These are phyloP conservation scores for Colletotrichum phormii DNA, from an alignment of 2,329 filamentous ascomycete genomes.

Conservation along the genomic window DNA sequence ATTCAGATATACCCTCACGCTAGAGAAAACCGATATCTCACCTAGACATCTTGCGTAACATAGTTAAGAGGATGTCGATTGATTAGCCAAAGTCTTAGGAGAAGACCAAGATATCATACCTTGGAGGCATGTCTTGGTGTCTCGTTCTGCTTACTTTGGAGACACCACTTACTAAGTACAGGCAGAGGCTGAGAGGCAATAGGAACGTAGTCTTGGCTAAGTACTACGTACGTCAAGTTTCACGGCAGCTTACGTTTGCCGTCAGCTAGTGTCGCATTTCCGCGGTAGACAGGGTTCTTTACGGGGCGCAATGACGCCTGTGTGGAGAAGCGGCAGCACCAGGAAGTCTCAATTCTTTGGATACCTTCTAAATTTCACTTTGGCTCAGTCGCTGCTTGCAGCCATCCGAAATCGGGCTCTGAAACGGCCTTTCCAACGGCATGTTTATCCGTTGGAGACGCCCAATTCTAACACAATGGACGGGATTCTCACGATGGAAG, in stretches of 20 bases:
- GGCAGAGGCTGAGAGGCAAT: not conserved
- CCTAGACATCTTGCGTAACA: not conserved
- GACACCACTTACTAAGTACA: no score
- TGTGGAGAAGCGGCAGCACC: conserved; percentile 15
- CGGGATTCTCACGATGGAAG: not conserved
- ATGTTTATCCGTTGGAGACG: not conserved
- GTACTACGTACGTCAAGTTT: not conserved
- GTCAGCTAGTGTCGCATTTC: conserved; percentile 14
- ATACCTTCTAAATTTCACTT: not conserved
- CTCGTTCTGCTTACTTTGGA: not conserved
- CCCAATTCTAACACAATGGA: not conserved
- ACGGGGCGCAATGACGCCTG: conserved; percentile 24
- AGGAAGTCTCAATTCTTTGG: not conserved
- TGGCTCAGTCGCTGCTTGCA: not conserved
- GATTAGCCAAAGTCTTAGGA: not conserved
- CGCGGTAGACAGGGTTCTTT: conserved; percentile 12
- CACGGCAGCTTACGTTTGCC: conserved; percentile 19
- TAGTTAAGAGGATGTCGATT: not conserved
- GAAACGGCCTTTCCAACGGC: not conserved
- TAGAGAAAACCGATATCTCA: not conserved
- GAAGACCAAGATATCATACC: not conserved
- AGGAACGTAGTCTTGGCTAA: conserved; percentile 19
- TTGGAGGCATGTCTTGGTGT: not conserved
- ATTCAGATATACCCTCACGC: not conserved
- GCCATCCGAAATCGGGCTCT: not conserved